These are phyloP conservation scores for Paracoccidioides lutzii DNA, from an alignment of 2,329 filamentous ascomycete species.

Conservation along the genomic window DNA sequence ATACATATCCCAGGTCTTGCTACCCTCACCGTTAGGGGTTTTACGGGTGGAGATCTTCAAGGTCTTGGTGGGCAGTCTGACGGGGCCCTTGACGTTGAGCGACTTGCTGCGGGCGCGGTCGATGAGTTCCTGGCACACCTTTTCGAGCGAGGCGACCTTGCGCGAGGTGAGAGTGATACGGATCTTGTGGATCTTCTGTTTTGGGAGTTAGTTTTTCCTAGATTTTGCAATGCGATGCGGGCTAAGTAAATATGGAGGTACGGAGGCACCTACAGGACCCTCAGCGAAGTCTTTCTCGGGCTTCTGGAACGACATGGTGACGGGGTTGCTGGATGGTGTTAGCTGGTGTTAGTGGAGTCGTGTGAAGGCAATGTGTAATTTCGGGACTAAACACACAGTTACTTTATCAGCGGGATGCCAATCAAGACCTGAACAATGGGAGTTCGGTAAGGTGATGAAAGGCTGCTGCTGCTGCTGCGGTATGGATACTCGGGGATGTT, in stretches of 20 bases:
- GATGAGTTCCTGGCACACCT: conserved; percentile 95
- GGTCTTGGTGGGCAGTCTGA: conserved; percentile 94
- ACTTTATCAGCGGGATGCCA: conserved; percentile 28
- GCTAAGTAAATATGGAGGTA: not conserved
- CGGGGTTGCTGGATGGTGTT: conserved; percentile 15
- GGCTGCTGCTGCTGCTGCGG: conserved; percentile 20
- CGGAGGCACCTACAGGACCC: conserved; percentile 52
- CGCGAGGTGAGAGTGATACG: conserved; percentile 92
- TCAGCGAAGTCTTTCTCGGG: conserved; percentile 87
- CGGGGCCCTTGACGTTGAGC: conserved; percentile 94
- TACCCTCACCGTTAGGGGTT: conserved; percentile 98
- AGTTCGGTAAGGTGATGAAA: conserved; percentile 76
- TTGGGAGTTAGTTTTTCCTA: conserved; percentile 7
- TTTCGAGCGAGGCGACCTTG: conserved; percentile 93
- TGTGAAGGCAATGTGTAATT: not conserved
- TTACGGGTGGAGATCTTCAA: conserved; percentile 96
- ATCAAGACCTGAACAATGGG: conserved; percentile 68
- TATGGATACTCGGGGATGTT: not conserved
- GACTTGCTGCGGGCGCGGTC: conserved; percentile 98
- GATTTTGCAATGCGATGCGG: not conserved
- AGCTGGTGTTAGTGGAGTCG: conserved; percentile 10
- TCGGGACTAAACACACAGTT: not conserved
- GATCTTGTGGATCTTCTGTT: conserved; percentile 87
- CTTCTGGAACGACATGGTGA: conserved; percentile 84
- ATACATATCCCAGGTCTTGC: conserved; percentile 98